Base-by-base conservation (phyloP, 208 protist genomes). In the Acanthamoeba polyphaga region DNA sequence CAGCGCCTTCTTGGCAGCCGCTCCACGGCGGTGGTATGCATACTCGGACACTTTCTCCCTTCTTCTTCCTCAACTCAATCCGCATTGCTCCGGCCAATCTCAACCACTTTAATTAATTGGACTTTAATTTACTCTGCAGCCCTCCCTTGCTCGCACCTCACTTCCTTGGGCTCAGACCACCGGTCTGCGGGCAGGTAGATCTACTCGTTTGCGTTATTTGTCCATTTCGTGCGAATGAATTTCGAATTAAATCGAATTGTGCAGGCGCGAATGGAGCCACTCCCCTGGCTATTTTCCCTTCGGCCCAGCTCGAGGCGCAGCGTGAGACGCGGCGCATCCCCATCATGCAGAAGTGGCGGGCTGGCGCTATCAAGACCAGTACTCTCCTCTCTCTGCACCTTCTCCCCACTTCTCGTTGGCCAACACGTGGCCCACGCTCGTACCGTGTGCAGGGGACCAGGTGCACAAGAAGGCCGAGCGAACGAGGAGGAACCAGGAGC, bases 281-380 rank as follows among this genome's bases (percentile, higher is more conserved):
- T 22, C 51, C 53, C 27, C 29, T 88, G 1, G 53, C 80, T 32
- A 6, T 64, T 22, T 88, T 88, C 51, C 53, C 80, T 15, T 58
- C 53, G 51, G 43, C 51, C 17, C 80, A 58, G 80, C 27, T 88
- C 12, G 80, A 88, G 80, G 80, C 80, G 80, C 80, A 88, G 53
- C 80, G 80, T n/a, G 80, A 88, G 29, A 88, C 80, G 17, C 19
- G 80, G 7, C 80, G 80, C 43, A 64, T 88, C 13, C 51, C 80
- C 24, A 88, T 88, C 43, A 88, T 88, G 80, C 80, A 88, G 29
- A 88, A 62, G 53, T 88, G 80, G 80, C 64, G 64, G 80, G 43
- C n/a, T 27, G 80, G 80, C 27, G 27, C 46, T 46, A 64, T 88
- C 53, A 88, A 88, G 80, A 88, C 80, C 12, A 58, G 80, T 82